Base-by-base conservation (phyloP, 2,329 filamentous ascomycete species). In the Fusarium tjaetaba region DNA sequence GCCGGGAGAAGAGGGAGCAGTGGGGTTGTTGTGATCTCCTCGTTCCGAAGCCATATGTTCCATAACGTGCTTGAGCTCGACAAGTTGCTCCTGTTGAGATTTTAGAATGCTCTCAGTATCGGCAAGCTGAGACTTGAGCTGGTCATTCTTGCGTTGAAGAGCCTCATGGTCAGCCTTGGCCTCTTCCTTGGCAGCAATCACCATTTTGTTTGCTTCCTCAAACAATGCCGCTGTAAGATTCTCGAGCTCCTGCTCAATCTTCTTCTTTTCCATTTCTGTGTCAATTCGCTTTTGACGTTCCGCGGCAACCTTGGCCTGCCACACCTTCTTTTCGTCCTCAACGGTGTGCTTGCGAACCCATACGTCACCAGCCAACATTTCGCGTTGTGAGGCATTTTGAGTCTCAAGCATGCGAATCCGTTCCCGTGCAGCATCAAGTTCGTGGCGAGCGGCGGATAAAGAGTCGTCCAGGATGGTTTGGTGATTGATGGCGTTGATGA, bases 171-270 rank as follows among this genome's bases (percentile, higher is more conserved):
- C 94, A 72, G 90, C 91, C 70, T 95, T 91, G 14, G 96, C 95
- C 70, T 97, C 94, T 81, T 95, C 94, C 79, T 97, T 94, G 42
- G 96, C 96, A 22, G 78, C 80, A 45, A 96, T 94, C 59, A 99
- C 96, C 96, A 99, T 98, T 87, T 93, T 95, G 84, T 99, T 98
- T 56, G 96, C 96, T 85, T 99, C 96, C 80, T 98, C 95, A 72
- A 99, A 99, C n/a, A 99, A 88, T 34, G 94, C 95, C 4, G 94
- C 91, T 1, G 96, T 98, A 72, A 99, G 83, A 59, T 91, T 94
- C 83, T 98, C 96, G 51, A 99, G 85, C 82, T 99, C 96, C 76
- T 93, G 91, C 81, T 99, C 96, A 36, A 98, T 97, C 72, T 91
- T 91, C 82, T 93, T 94, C 86, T 96, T 97, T 63, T 94, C 93